Conservation (phyloP, 345 rosid genomes). For the Nephelium lappaceum region DNA sequence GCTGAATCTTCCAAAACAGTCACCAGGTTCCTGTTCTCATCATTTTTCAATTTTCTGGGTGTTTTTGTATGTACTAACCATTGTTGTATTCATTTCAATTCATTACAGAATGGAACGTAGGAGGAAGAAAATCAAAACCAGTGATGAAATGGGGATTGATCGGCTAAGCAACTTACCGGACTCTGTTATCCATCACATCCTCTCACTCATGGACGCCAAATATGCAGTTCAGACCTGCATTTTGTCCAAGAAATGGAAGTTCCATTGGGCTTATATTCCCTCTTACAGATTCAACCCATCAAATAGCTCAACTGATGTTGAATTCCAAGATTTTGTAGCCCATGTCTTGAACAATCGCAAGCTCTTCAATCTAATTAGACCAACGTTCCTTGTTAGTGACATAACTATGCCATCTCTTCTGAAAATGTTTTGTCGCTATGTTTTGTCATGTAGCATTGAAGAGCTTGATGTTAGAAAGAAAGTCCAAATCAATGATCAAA, state of each 20-base stretch:
- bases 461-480: neutral
- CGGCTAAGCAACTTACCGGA: slow-evolving; percentile 6
- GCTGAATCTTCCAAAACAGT: too few species aligned
- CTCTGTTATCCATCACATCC: neutral
- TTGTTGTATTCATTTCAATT: too few species aligned
- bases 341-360: neutral
- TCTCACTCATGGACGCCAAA: neutral
- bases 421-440: neutral
- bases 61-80: too few species aligned
- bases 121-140: neutral
- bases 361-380: neutral
- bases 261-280: neutral
- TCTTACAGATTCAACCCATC: too few species aligned
- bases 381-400: neutral
- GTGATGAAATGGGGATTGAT: neutral
- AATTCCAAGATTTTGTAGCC: too few species aligned
- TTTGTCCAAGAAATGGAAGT: slow-evolving; percentile 2
- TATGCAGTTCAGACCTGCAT: neutral
- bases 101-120: too few species aligned
- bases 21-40: too few species aligned
- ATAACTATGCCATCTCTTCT: neutral
- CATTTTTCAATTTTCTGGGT: too few species aligned
- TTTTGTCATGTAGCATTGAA: neutral
- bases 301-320: too few species aligned
- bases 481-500: neutral